Evolutionary conservation across 768 basidiomycete genomes (phyloP).

Genomic region (Podaxis sp.): DNA sequence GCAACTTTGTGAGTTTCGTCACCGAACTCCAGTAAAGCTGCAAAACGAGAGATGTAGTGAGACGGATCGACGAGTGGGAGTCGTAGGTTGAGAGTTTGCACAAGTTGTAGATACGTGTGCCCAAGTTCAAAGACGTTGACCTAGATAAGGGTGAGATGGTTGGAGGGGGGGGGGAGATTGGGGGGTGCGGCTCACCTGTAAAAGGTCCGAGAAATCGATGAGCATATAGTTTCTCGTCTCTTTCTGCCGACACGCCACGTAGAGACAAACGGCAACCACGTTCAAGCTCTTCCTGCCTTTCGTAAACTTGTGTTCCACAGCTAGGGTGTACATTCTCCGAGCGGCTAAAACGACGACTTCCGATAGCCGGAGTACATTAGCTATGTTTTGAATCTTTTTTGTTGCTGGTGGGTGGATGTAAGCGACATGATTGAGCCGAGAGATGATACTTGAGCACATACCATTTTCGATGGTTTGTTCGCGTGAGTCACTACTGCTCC

Average conservation of each 20-base stretch:
- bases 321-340: conserved; percentile 85
- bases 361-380: conserved; percentile 70
- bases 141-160: conserved; percentile 31
- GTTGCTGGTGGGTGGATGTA: conserved; percentile 46
- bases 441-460: conserved; percentile 26
- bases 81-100: conserved; percentile 79
- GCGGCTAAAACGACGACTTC: conserved; percentile 80
- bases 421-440: not conserved
- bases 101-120: conserved; percentile 91
- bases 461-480: conserved; percentile 92
- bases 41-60: conserved; percentile 94
- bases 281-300: conserved; percentile 91
- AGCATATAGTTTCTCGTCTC: conserved; percentile 94
- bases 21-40: conserved; percentile 92
- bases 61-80: conserved; percentile 92
- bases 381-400: conserved; percentile 79
- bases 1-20: conserved; percentile 91
- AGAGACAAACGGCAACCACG: conserved; percentile 94
- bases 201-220: conserved; percentile 96
- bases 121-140: conserved; percentile 98
- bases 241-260: conserved; percentile 88
- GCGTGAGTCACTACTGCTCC: conserved; percentile 75
- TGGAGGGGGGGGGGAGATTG: not conserved
- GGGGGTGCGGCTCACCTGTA: conserved; percentile 53
- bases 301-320: conserved; percentile 90